Evolutionary conservation across 768 basidiomycete species (phyloP), one percentile per base, ranked within the genome.

Genomic region (Rhodosporidiobolus sp.): DNA sequence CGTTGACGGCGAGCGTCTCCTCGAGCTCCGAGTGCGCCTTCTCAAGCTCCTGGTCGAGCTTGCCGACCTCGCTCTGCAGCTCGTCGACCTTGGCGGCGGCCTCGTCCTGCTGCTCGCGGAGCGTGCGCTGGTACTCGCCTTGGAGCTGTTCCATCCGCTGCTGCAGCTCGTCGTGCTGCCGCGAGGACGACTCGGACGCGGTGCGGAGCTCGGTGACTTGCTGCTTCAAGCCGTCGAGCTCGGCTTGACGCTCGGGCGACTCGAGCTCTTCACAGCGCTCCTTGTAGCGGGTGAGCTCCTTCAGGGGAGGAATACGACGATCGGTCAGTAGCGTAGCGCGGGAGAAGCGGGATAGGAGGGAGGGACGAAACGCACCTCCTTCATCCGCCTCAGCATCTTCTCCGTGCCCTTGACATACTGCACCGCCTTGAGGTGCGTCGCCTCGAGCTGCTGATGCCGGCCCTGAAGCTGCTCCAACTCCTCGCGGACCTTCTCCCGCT

Each of bases 371-470:
- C 73, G 32, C 38, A 75, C 73, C 66, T 94, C 95, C 81, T 93
- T 91, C 89, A 97, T 92, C 77, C 90, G 88, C 76, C 93, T 88
- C 85, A 97, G 90, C 88, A 98, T 93, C 83, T 94, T 96, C 82
- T 98, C 96, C 2, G 94, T 97, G 56, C 92, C 92, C 86, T 97
- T 98, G 77, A 97, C 94, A 82, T 96, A 97, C 80, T 93, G 90
- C 66, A 98, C 94, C 22, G 96, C 95, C 63, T 94, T 87, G 78
- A 94, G 90, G 81, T 99, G 98, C 78, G 97, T 95, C 58, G 90
- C 88, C 82, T 98, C 94, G 82, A 98, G 87, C 80, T 94, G 90
- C 32, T 86, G 84, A 60, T 80, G 75, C 7, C 70, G 62, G 14
- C 62, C 72, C 69, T 79, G 76, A 9, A 78, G 65, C 16, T 75